Conservation (phyloP, 192 early-diverging fungal genomes). For the Entomortierella lignicola region DNA sequence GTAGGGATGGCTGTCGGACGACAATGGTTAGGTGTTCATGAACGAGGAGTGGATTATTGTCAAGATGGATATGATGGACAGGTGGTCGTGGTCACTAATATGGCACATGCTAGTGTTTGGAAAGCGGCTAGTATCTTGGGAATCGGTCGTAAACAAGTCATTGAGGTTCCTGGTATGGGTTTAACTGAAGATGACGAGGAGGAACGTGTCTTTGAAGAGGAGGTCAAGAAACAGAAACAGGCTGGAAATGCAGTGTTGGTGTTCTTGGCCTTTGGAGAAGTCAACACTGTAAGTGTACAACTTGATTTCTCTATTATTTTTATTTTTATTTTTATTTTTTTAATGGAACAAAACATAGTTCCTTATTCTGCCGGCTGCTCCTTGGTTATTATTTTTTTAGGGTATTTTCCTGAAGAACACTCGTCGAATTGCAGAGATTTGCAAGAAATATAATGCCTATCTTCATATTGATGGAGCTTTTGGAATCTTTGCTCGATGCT, state of each 20-base stretch:
- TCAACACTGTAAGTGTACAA: conserved; percentile 65
- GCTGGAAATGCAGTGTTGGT: conserved; percentile 54
- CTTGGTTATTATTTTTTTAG: no score
- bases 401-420: conserved; percentile 56
- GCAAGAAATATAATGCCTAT: conserved; percentile 58
- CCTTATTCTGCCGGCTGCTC: no score
- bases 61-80: conserved; percentile 62
- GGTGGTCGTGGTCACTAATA: conserved; percentile 47
- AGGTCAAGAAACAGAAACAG: conserved; percentile 10
- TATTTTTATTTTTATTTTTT: background rate
- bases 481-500: conserved; percentile 63
- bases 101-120: conserved; percentile 58
- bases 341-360: background rate
- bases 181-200: conserved; percentile 5
- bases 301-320: no score
- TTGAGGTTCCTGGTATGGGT: conserved; percentile 51
- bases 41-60: conserved; percentile 48
- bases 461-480: conserved; percentile 76
- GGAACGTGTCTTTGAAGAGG: conserved; percentile 26
- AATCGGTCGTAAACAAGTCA: conserved; percentile 60
- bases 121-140: conserved; percentile 65
- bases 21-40: conserved; percentile 52
- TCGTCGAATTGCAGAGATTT: conserved; percentile 53
- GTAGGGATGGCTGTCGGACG: conserved; percentile 59
- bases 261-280: conserved; percentile 65